Base-by-base conservation (phyloP, 495 filamentous ascomycete genomes). In the Podospora fimiseda region DNA sequence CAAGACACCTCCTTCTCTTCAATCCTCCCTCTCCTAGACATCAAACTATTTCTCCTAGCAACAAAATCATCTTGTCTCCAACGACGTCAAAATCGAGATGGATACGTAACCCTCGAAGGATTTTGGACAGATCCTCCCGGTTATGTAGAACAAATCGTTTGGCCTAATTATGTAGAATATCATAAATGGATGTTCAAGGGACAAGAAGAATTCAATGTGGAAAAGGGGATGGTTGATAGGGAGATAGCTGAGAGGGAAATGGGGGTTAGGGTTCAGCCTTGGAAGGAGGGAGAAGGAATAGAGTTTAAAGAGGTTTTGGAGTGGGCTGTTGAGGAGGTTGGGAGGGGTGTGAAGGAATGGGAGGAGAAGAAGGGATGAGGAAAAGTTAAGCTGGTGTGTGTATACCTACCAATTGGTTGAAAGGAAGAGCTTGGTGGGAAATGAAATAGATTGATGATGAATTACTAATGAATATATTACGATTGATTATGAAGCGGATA, bases 121-220 rank as follows among this genome's bases (percentile, higher is more conserved):
- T 96, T 95, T 72, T 98, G 92, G 93, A 77, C 80, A 16, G 93
- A 98, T 66, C 93, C 93, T 1, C 87, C 87, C 1, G 90, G 88
- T 0, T 98, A 96, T 69, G 90, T 96, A 42, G 93, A 98, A 60
- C 78, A 86, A 69, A 78, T 98, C 51, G 93, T 98, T 2, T 98
- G 93, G 93, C 91, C 90, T 22, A 87, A 90, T 55, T 97, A 95
- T 66, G 88, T 86, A 18, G 72, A 75, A 58, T 78, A 86, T 64
- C 90, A 97, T 72, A 66, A 71, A 50, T 89, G 84, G 72, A 68
- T 96, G 58, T 87, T 96, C 66, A 58, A 83, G 52, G 71, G 71
- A 18, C 81, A 78, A 2, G 76, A 87, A n/a, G n/a, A n/a, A n/a
- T n/a, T n/a, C n/a, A n/a, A n/a, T 65, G 83, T 85, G 0, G 76